A percentile compares a stretch with the other conserved stretches of the same genome.
phyloP scores from a whole-genome alignment of 495 filamentous ascomycete species.

The Aeminium ludgeri region DNA sequence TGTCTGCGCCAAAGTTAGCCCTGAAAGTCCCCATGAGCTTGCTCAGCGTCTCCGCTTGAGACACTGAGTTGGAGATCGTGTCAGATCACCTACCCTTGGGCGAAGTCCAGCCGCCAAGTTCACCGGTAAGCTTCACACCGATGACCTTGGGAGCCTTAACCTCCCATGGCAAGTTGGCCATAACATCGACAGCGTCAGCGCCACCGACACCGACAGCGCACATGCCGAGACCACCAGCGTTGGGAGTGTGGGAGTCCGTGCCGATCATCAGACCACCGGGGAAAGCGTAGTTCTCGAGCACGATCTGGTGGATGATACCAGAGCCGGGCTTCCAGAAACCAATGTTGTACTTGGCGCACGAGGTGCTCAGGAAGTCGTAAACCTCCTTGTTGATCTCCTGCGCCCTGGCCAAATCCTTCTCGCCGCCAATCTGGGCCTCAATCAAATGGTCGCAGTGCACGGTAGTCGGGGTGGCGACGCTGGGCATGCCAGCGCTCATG shows the following conservation, averaged over 20 bases:
- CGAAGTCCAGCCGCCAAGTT: slow-evolving; percentile 83
- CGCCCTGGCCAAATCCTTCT: slow-evolving; percentile 85
- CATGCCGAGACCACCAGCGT: slow-evolving; percentile 94
- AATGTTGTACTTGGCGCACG: slow-evolving; percentile 98
- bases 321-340: slow-evolving; percentile 99
- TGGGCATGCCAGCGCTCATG: slow-evolving; percentile 94
- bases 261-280: slow-evolving; percentile 96
- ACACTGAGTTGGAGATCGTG: too few relatives aligned
- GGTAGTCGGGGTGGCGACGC: slow-evolving; percentile 84
- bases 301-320: slow-evolving; percentile 98
- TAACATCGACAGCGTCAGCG: slow-evolving; percentile 96
- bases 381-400: slow-evolving; percentile 97
- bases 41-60: too few relatives aligned
- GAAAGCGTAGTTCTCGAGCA: slow-evolving; percentile 98
- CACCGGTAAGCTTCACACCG: slow-evolving; percentile 82
- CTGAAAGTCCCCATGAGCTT: neutral
- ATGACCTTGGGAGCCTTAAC: slow-evolving; percentile 95
- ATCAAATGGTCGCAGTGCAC: slow-evolving; percentile 99
- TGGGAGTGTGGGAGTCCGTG: slow-evolving; percentile 97
- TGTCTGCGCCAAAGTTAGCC: slow-evolving; percentile 39
- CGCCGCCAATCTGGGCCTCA: slow-evolving; percentile 87
- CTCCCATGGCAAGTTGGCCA: slow-evolving; percentile 97
- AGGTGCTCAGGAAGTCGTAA: slow-evolving; percentile 88
- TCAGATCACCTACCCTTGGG: slow-evolving; percentile 48
- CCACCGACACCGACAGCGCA: slow-evolving; percentile 94